Percentiles rank a stretch among this genome's conserved stretches.
Conservation (phyloP, 1,284 basidiomycete species). For the Ceratobasidium sp. region DNA sequence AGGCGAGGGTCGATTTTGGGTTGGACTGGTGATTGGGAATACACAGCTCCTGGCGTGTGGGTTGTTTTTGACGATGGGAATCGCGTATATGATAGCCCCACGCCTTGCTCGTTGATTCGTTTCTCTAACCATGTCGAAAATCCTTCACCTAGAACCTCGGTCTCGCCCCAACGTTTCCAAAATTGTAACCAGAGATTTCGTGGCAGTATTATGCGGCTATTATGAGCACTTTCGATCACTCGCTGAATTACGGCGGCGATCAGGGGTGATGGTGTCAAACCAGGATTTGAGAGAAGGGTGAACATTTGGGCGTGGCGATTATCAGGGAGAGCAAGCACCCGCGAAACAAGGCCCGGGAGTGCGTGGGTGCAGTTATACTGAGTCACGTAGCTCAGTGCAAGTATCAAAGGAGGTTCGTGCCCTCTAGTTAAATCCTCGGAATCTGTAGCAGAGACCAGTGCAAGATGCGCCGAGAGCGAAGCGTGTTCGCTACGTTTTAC, state of each 20-base stretch:
- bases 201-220: neutral
- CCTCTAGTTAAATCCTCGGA: neutral
- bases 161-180: conserved; percentile 22
- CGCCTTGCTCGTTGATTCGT: conserved; percentile 10
- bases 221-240: conserved; percentile 7
- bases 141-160: neutral
- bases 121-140: conserved; percentile 6
- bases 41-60: neutral
- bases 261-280: conserved; percentile 1
- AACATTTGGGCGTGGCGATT: conserved; percentile 10
- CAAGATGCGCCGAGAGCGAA: conserved; percentile 22
- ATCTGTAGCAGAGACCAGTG: conserved; percentile 7
- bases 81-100: neutral
- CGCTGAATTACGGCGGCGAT: neutral
- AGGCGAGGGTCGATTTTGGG: neutral
- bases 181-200: conserved; percentile 1
- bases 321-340: conserved; percentile 23
- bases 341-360: conserved; percentile 6
- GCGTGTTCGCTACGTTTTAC: neutral
- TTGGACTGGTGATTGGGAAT: neutral
- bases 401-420: conserved; percentile 14
- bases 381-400: neutral
- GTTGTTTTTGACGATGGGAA: neutral
- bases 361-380: conserved; percentile 2
- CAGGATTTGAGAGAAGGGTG: neutral